Base-by-base conservation (phyloP, 305 asterid genomes). In the Fraxinus angustifolia region DNA sequence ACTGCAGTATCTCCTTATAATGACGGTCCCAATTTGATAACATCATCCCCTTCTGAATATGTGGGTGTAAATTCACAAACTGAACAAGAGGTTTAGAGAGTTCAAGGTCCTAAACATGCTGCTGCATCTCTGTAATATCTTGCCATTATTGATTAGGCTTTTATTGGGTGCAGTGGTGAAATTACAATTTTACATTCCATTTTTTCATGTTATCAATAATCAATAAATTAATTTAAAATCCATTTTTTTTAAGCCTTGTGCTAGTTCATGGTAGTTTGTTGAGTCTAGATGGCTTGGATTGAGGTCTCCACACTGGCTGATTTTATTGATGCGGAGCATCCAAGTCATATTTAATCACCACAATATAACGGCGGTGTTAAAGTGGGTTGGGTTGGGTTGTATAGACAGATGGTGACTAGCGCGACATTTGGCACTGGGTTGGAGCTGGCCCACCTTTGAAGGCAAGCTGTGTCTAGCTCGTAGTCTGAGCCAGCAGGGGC, bases 1-100 rank as follows among this genome's bases (percentile, higher is more conserved):
- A 82, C 83, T 80, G 33, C 85, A 74, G 78, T 85, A 35, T 82
- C 86, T 74, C 84, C 85, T 53, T 79, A 58, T 81, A 84, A 77
- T 87, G 88, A 82, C 67, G 82, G 50, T 36, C 67, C 70, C 14
- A 75, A 31, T 84, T 82, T 82, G 73, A 89, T 42, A 88, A 81
- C 84, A 78, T 78, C 83, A 53, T 78, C 82, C 45, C 82, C 89
- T 79, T 82, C 82, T 36, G 93, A 87, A 87, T 91, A 91, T 73
- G 93, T 93, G 79, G 92, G 84, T 84, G 88, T 87, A 86, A 87
- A 88, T 82, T 86, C 89, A 78, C 88, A 86, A 83, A 76, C 85
- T 17, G 90, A 86, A 82, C 83, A 80, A 34, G 87, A 80, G 60
- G 26, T 86, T 85, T 90, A 86, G 78, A 75, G 78, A 82, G 70